Conservation (phyloP, 2,329 filamentous ascomycete species). For the Penicillium nordicum region DNA sequence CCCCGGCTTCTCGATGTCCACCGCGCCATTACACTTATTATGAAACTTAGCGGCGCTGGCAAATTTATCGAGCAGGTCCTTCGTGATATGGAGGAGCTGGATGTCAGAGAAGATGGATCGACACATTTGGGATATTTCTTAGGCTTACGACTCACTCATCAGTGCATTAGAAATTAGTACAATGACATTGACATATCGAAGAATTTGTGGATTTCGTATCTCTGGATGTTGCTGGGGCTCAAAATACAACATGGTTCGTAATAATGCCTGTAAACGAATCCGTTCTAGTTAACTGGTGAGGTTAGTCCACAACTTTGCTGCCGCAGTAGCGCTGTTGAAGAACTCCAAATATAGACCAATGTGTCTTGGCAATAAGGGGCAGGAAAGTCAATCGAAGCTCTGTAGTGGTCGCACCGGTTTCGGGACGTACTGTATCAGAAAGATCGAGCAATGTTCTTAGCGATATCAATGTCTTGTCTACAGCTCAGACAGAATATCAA, state of each 20-base stretch:
- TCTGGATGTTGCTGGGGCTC: not conserved
- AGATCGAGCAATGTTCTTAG: not conserved
- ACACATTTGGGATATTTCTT: conserved; percentile 3
- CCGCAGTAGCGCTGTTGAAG: not conserved
- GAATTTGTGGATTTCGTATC: not conserved
- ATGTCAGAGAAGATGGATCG: not conserved
- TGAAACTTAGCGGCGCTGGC: conserved; percentile 23
- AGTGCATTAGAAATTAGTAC: not conserved
- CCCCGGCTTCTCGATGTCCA: conserved; percentile 26
- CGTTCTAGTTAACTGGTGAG: not conserved
- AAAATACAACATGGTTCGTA: not conserved
- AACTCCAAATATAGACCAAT: too few species aligned
- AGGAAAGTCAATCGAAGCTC: too few species aligned
- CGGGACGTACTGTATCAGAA: not conserved
- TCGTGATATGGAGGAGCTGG: conserved; percentile 22
- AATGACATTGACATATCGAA: not conserved
- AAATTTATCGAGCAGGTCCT: conserved; percentile 24
- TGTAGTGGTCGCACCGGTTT: too few species aligned
- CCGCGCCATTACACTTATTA: conserved; percentile 27
- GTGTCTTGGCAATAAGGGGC: too few species aligned
- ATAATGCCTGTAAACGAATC: not conserved
- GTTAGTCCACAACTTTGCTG: not conserved
- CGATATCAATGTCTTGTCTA: not conserved
- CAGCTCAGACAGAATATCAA: not conserved
- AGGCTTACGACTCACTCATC: conserved; percentile 1